Conservation (phyloP, 2,329 filamentous ascomycete genomes). For the Ceratocystis papillata region DNA sequence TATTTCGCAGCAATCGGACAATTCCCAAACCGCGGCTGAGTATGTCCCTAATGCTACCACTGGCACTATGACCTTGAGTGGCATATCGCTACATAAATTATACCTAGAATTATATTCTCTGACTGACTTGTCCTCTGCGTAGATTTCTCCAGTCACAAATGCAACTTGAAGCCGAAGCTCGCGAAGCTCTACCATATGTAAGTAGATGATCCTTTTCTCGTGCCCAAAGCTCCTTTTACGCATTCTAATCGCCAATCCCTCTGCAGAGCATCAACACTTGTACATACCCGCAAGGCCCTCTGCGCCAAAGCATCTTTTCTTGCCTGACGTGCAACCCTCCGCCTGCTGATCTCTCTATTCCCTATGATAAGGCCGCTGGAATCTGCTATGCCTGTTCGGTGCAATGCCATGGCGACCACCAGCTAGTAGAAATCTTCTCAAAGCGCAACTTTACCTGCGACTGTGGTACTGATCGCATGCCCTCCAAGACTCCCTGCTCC, state of each 20-base stretch:
- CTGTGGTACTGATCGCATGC: conserved; percentile 77
- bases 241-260: background rate
- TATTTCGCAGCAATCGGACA: conserved; percentile 48
- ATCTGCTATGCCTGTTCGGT: conserved; percentile 97
- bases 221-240: background rate
- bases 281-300: conserved; percentile 75
- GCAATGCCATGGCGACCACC: conserved; percentile 91
- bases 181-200: conserved; percentile 88
- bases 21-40: conserved; percentile 64
- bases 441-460: conserved; percentile 96
- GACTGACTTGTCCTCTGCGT: conserved; percentile 11
- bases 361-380: conserved; percentile 58
- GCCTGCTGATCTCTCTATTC: conserved; percentile 44
- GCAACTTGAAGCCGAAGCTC: conserved; percentile 84
- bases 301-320: conserved; percentile 82
- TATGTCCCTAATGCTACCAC: conserved; percentile 31
- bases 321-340: conserved; percentile 89
- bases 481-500: conserved; percentile 58
- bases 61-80: background rate
- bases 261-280: conserved; percentile 84
- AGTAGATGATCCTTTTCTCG: conserved; percentile 28
- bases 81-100: background rate
- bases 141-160: conserved; percentile 86
- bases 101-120: background rate
- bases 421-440: conserved; percentile 85